Percentiles rank a stretch among this genome's conserved stretches.
Conservation (phyloP, 495 filamentous ascomycete species). For the Penicilliopsis zonata region DNA sequence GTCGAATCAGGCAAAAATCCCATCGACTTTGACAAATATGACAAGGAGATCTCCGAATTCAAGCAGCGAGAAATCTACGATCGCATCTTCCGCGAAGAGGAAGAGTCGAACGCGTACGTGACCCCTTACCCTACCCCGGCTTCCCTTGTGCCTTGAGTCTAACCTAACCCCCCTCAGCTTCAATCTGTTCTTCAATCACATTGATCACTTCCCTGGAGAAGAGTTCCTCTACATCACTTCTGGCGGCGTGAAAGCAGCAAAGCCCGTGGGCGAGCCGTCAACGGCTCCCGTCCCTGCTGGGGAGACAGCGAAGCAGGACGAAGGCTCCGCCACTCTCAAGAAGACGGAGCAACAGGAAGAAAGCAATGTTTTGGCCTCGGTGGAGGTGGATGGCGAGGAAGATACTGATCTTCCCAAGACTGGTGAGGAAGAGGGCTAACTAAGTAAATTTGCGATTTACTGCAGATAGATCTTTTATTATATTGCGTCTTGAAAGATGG, state of each 20-base stretch:
- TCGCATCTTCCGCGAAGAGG: conserved; percentile 80
- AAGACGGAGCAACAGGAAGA: conserved; percentile 16
- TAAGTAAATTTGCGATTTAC: too few species aligned
- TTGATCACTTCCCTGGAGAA: conserved; percentile 61
- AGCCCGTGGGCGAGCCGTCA: conserved; percentile 5
- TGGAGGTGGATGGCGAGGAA: conserved; percentile 21
- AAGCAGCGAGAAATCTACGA: conserved; percentile 90
- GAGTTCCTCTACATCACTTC: conserved; percentile 71
- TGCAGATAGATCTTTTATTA: too few species aligned
- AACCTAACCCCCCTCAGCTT: conserved; percentile 38
- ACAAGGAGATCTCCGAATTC: conserved; percentile 71
- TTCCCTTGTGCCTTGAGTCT: conserved; percentile 1
- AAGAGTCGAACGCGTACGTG: conserved; percentile 61
- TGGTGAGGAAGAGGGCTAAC: conserved; percentile 7
- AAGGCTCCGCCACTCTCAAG: conserved; percentile 10
- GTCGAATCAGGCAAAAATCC: conserved; percentile 43
- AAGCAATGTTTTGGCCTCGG: conserved; percentile 19
- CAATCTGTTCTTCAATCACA: conserved; percentile 69
- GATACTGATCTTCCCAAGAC: conserved; percentile 9
- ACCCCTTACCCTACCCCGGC: too few species aligned
- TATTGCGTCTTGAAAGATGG: too few species aligned
- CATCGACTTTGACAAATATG: conserved; percentile 67
- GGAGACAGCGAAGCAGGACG: background rate
- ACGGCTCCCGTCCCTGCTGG: conserved; percentile 1
- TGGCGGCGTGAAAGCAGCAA: conserved; percentile 44